Percentiles rank a stretch among this genome's conserved stretches.
phyloP scores from a whole-genome alignment of 1,139 yeast species.

The Hansenula sp. region DNA sequence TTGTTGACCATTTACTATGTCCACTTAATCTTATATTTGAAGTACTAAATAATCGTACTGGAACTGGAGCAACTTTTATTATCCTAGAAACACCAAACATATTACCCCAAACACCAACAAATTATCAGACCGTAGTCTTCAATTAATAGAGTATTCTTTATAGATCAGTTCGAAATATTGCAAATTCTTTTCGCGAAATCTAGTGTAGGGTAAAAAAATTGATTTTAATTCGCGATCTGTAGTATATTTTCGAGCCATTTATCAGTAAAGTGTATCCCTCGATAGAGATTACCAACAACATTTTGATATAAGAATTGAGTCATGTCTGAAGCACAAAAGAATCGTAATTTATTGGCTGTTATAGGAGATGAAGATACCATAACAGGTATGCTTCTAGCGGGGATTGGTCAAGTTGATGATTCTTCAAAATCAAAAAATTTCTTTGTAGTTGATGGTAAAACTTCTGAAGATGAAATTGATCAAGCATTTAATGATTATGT shows the following conservation, averaged over 20 bases:
- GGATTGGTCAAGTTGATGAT: slow-evolving; percentile 82
- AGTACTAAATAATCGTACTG: slow-evolving; percentile 6
- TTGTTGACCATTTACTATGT: slow-evolving; percentile 94
- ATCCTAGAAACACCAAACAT: background rate
- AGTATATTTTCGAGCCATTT: background rate
- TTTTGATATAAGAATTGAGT: too few species aligned
- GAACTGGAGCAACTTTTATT: background rate
- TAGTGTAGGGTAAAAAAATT: too few species aligned
- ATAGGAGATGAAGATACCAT: slow-evolving; percentile 97
- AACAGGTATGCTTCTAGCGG: slow-evolving; percentile 93
- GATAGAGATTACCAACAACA: too few species aligned
- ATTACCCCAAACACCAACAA: too few species aligned
- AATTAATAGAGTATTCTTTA: background rate
- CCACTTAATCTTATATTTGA: slow-evolving; percentile 35
- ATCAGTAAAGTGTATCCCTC: too few species aligned
- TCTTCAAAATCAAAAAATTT: slow-evolving; percentile 69
- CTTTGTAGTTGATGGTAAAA: slow-evolving; percentile 74
- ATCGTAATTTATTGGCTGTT: slow-evolving; percentile 81
- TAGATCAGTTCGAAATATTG: too few species aligned
- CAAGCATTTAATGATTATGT: slow-evolving; percentile 75
- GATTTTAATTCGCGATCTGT: too few species aligned
- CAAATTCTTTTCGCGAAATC: too few species aligned
- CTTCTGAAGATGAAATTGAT: slow-evolving; percentile 72
- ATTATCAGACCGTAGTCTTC: too few species aligned
- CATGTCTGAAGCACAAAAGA: slow-evolving; percentile 27